phyloP scores from a whole-genome alignment of 768 basidiomycete genomes.

The Xerocomellus chrysenteron region DNA sequence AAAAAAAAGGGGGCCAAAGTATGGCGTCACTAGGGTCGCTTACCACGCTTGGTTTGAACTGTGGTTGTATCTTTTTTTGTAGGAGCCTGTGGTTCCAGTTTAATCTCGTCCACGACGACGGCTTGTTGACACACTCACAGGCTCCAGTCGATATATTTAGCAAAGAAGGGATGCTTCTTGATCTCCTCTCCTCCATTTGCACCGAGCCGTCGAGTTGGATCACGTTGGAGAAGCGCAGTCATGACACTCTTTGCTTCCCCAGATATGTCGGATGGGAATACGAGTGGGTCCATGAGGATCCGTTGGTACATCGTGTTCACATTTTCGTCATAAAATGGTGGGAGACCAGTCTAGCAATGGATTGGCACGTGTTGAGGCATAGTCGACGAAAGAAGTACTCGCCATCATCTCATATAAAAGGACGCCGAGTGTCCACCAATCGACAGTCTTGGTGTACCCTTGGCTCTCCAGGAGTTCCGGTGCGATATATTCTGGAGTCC shows the following conservation, averaged over 20 bases:
- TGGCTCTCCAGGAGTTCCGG: slow-evolving; percentile 95
- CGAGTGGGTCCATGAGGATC: slow-evolving; percentile 89
- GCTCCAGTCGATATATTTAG: slow-evolving; percentile 91
- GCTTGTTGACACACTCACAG: slow-evolving; percentile 40
- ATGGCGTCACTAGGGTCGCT: slow-evolving; percentile 28
- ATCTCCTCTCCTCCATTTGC: slow-evolving; percentile 94
- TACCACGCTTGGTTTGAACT: slow-evolving; percentile 96
- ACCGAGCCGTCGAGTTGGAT: slow-evolving; percentile 86
- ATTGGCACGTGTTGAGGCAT: slow-evolving; percentile 8
- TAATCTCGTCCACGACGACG: not conserved
- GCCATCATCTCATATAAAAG: slow-evolving; percentile 97
- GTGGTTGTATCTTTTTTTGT: slow-evolving; percentile 94
- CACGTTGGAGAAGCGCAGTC: slow-evolving; percentile 82
- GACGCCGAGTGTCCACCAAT: slow-evolving; percentile 99
- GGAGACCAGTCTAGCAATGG: slow-evolving; percentile 74
- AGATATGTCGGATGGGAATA: slow-evolving; percentile 87
- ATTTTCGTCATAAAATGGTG: slow-evolving; percentile 99
- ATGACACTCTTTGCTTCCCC: slow-evolving; percentile 88
- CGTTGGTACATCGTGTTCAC: slow-evolving; percentile 98
- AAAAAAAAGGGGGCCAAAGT: not conserved
- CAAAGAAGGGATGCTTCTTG: slow-evolving; percentile 93
- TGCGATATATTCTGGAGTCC: slow-evolving; percentile 98
- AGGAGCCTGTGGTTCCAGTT: slow-evolving; percentile 50
- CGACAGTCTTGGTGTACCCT: slow-evolving; percentile 97
- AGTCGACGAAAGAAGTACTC: not conserved